Evolutionary conservation across 768 basidiomycete species (phyloP).

Genomic region (Tephrocybe sp.): DNA sequence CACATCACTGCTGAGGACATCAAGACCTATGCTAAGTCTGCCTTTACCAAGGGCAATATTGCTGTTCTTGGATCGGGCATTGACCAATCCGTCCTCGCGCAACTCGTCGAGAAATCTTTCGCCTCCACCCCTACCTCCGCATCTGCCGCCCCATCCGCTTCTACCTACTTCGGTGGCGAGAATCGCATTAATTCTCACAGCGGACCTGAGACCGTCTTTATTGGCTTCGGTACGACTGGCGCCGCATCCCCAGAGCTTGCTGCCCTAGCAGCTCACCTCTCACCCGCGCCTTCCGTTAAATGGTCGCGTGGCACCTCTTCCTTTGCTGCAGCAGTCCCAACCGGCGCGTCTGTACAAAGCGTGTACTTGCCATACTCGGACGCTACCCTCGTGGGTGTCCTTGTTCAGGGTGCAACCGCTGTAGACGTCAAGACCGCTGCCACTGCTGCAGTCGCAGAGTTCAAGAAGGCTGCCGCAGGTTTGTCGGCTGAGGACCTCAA

Average conservation of each 20-base stretch:
- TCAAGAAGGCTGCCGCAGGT: conserved; percentile 63
- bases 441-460: conserved; percentile 63
- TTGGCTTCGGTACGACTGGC: conserved; percentile 82
- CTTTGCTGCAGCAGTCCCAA: conserved; percentile 59
- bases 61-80: conserved; percentile 90
- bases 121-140: conserved; percentile 42
- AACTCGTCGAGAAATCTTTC: conserved; percentile 73
- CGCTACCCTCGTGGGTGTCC: conserved; percentile 81
- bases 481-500: conserved; percentile 71
- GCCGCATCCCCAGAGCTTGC: conserved; percentile 70
- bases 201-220: conserved; percentile 76
- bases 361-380: conserved; percentile 91
- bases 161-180: conserved; percentile 81
- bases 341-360: conserved; percentile 62
- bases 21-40: conserved; percentile 68
- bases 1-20: conserved; percentile 68
- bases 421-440: conserved; percentile 67
- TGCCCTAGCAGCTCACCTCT: conserved; percentile 78
- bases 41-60: conserved; percentile 78
- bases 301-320: conserved; percentile 80
- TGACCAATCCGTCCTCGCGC: conserved; percentile 63
- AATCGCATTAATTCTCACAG: conserved; percentile 64
- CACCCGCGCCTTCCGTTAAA: conserved; percentile 79
- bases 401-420: conserved; percentile 69
- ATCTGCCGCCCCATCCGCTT: conserved; percentile 29